These are phyloP conservation scores for Fusarium sp. DNA, from an alignment of 2,329 filamentous ascomycete genomes.

Conservation along the genomic window DNA sequence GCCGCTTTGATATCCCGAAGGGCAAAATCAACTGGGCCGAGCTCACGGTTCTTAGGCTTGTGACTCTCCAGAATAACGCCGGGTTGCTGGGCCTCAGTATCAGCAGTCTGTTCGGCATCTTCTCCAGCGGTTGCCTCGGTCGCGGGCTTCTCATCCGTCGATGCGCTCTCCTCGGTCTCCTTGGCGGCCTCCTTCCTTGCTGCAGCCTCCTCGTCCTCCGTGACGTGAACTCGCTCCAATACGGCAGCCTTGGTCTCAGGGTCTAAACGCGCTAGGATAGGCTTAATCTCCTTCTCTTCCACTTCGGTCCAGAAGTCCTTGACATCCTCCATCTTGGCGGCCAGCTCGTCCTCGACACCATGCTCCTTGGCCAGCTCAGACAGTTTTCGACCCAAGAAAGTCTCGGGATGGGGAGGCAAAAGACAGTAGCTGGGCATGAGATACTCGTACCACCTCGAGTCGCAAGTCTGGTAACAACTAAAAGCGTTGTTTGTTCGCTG, in stretches of 20 bases:
- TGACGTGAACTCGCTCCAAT: constrained; percentile 65
- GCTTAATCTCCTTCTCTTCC: constrained; percentile 82
- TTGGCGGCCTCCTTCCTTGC: constrained; percentile 38
- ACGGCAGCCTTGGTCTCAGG: constrained; percentile 71
- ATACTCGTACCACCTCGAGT: constrained; percentile 97
- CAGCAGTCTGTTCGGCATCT: constrained; percentile 33
- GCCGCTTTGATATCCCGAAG: constrained; percentile 80
- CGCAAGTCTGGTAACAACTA: constrained; percentile 93
- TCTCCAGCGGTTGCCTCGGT: constrained; percentile 29
- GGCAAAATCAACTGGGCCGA: constrained; percentile 67
- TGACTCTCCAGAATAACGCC: constrained; percentile 43
- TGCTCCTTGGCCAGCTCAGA: constrained; percentile 79
- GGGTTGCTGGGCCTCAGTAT: constrained; percentile 36
- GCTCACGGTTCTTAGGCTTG: constrained; percentile 54
- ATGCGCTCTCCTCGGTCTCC: constrained; percentile 29
- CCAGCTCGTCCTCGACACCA: constrained; percentile 73
- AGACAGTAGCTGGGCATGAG: constrained; percentile 93
- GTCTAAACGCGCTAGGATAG: constrained; percentile 68
- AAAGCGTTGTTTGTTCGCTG: constrained; percentile 89
- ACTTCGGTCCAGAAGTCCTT: constrained; percentile 82
- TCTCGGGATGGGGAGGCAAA: constrained; percentile 88
- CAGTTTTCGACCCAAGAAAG: constrained; percentile 84
- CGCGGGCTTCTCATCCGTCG: constrained; percentile 37
- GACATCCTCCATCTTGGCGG: constrained; percentile 77
- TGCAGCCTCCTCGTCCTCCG: constrained; percentile 43